phyloP scores from a whole-genome alignment of 176 grass and related monocot species.

The Dactylis glomerata region DNA sequence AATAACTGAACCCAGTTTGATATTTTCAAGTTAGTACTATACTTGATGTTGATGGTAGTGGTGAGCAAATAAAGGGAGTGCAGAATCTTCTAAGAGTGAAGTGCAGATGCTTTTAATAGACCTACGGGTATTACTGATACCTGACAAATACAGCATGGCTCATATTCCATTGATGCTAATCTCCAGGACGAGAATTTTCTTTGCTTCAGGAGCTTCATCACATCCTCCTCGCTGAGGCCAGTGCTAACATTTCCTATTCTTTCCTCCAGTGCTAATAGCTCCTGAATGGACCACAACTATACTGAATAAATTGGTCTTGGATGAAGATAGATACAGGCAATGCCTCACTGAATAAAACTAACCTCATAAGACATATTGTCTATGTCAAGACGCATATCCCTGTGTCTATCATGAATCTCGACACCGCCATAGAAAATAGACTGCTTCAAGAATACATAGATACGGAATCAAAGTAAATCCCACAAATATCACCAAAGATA shows the following conservation, averaged over 20 bases:
- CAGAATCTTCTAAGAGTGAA: not conserved
- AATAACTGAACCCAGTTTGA: not conserved
- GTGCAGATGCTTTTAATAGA: not conserved
- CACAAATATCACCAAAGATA: not conserved
- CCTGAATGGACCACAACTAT: slow-evolving; percentile 31
- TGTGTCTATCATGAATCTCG: slow-evolving; percentile 63
- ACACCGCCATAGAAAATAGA: slow-evolving; percentile 52
- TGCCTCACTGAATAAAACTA: not conserved
- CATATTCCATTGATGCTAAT: slow-evolving; percentile 37
- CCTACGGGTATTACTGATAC: slow-evolving; percentile 35
- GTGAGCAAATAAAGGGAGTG: not conserved
- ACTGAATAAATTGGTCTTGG: slow-evolving; percentile 2
- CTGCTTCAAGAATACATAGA: slow-evolving; percentile 35
- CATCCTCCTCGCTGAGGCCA: slow-evolving; percentile 47
- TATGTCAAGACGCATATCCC: slow-evolving; percentile 70
- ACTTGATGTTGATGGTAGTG: not conserved
- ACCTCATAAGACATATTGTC: slow-evolving; percentile 94
- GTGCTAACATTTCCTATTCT: slow-evolving; percentile 78
- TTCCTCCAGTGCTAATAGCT: slow-evolving; percentile 68
- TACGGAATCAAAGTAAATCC: slow-evolving; percentile 14
- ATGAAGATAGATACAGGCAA: slow-evolving; percentile 1
- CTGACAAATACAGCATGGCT: slow-evolving; percentile 86
- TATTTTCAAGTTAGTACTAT: not conserved
- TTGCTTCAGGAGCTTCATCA: slow-evolving; percentile 51
- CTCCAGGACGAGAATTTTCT: slow-evolving; percentile 51